A percentile compares a stretch with the other conserved stretches of the same genome.
Conservation (phyloP, 2,329 filamentous ascomycete species). For the Venturia pyrina region DNA sequence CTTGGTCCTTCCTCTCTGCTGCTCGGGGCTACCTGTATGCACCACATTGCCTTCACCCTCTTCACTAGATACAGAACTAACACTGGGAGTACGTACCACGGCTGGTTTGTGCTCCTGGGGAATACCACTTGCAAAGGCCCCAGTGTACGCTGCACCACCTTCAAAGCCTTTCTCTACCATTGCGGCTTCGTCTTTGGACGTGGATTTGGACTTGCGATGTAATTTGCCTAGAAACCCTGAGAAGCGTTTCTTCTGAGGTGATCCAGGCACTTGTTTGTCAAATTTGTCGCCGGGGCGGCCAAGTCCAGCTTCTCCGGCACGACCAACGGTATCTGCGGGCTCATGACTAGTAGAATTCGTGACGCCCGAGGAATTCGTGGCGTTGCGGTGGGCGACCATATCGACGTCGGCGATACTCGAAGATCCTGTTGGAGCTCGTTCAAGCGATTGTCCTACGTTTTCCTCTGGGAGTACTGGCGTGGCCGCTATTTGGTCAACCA, state of each 20-base stretch:
- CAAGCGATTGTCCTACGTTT: background rate
- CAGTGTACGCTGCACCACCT: background rate
- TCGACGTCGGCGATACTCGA: background rate
- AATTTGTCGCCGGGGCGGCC: background rate
- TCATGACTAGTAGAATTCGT: background rate
- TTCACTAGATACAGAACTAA: slow-evolving; percentile 14
- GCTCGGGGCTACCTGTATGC: slow-evolving; percentile 13
- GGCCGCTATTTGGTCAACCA: background rate
- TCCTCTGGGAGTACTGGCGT: background rate
- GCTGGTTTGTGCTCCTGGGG: background rate
- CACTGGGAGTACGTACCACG: background rate
- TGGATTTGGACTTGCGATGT: slow-evolving; percentile 28
- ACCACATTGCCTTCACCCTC: slow-evolving; percentile 15
- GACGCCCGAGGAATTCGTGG: background rate
- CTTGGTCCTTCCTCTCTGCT: slow-evolving; percentile 15
- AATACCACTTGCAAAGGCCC: background rate
- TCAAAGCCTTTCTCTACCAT: slow-evolving; percentile 5
- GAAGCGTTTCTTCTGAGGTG: slow-evolving; percentile 21
- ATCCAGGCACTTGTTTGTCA: background rate
- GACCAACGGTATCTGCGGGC: background rate
- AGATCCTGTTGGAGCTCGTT: background rate
- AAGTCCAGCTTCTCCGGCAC: background rate
- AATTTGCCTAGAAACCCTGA: slow-evolving; percentile 28
- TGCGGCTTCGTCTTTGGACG: slow-evolving; percentile 7
- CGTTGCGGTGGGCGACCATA: background rate